These are phyloP conservation scores for Cytospora paraplurivora DNA, from an alignment of 2,329 filamentous ascomycete genomes.

Conservation along the genomic window DNA sequence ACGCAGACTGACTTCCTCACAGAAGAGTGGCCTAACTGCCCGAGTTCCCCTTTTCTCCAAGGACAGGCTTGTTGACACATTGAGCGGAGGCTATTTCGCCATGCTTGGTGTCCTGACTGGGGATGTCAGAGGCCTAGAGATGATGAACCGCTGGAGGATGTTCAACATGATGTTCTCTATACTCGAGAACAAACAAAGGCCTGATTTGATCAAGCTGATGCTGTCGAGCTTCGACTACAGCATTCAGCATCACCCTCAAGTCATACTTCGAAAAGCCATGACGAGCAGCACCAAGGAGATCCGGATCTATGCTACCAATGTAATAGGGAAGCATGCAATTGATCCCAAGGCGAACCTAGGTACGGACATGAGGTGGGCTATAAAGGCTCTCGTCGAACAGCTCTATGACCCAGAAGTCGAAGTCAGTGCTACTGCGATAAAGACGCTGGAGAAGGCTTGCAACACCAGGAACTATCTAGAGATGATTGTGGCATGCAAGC, in stretches of 20 bases:
- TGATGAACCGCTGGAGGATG: constrained; percentile 95
- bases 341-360: constrained; percentile 46
- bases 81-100: constrained; percentile 91
- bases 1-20: constrained; percentile 2
- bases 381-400: constrained; percentile 94
- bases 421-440: constrained; percentile 93
- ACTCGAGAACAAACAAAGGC: constrained; percentile 84
- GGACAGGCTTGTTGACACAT: constrained; percentile 79
- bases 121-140: constrained; percentile 78
- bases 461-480: constrained; percentile 89
- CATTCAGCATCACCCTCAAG: constrained; percentile 82
- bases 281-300: constrained; percentile 91
- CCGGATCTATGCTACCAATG: constrained; percentile 84
- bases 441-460: constrained; percentile 96
- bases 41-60: constrained; percentile 86
- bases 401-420: constrained; percentile 97
- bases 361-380: constrained; percentile 87
- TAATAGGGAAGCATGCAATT: constrained; percentile 83
- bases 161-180: constrained; percentile 99
- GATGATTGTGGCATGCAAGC: constrained; percentile 94
- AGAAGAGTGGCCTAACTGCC: constrained; percentile 75
- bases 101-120: constrained; percentile 87
- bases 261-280: constrained; percentile 90
- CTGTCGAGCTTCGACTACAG: constrained; percentile 92
- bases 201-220: constrained; percentile 86